These are phyloP conservation scores for Nannochloropsis oceanica DNA, from an alignment of 108 stramenopile genomes.

Conservation along the genomic window DNA sequence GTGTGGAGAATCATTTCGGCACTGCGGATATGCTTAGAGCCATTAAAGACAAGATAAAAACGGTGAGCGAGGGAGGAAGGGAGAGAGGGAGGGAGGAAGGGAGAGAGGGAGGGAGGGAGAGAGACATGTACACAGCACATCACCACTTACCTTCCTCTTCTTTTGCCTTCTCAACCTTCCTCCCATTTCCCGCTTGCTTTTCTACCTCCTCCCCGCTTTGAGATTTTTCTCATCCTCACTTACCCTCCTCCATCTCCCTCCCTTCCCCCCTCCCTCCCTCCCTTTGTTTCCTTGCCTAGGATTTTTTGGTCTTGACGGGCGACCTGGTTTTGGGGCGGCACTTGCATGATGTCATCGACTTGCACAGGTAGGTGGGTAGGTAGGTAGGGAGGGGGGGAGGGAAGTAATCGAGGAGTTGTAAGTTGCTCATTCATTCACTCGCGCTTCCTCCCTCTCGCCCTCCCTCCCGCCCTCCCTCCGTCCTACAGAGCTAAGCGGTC, in stretches of 20 bases:
- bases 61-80: constrained; percentile 5
- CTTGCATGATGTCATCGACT: not conserved
- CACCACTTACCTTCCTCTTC: too few relatives aligned
- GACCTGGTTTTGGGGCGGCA: constrained; percentile 13
- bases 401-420: not conserved
- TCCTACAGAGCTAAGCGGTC: too few relatives aligned
- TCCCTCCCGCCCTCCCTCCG: too few relatives aligned
- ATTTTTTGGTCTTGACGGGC: constrained; percentile 19
- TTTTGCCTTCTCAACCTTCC: not conserved
- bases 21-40: constrained; percentile 7
- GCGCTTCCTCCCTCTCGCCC: too few relatives aligned
- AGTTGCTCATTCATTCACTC: too few relatives aligned
- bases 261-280: too few relatives aligned
- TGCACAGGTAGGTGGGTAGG: not conserved
- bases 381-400: not conserved
- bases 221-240: not conserved
- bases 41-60: constrained; percentile 13
- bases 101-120: too few relatives aligned
- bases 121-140: too few relatives aligned
- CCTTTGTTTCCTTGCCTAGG: too few relatives aligned
- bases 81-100: not conserved
- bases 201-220: not conserved
- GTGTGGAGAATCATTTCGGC: constrained; percentile 1
- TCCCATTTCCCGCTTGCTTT: not conserved
- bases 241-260: too few relatives aligned